A percentile compares a stretch with the other conserved stretches of the same genome.
Evolutionary conservation across 2,329 filamentous ascomycete genomes (phyloP).

Genomic region (Geoglossum cookeanum): DNA sequence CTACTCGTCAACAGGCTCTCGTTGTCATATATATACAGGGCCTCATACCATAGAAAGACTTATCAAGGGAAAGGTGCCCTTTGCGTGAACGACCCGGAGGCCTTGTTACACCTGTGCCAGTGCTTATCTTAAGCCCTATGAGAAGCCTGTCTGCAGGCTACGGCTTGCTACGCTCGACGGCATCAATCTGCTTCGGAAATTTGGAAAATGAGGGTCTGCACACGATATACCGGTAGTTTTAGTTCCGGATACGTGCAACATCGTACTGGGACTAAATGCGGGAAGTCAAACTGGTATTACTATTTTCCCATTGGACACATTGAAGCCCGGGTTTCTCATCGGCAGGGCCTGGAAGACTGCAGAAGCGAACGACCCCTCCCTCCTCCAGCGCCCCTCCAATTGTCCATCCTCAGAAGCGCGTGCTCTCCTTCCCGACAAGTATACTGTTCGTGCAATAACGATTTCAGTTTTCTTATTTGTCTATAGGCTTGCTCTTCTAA

Average conservation of each 20-base stretch:
- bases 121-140: neutral
- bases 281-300: neutral
- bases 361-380: neutral
- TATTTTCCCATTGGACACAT: neutral
- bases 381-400: neutral
- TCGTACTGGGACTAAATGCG: neutral
- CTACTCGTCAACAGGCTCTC: neutral
- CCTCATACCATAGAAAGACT: neutral
- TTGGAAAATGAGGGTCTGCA: no score
- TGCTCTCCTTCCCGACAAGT: neutral
- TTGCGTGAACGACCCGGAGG: neutral
- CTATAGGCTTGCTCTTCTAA: neutral
- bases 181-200: neutral
- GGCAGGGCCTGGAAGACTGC: neutral
- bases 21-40: neutral
- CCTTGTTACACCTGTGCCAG: neutral
- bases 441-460: neutral
- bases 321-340: neutral
- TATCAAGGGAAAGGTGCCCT: neutral
- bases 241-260: neutral
- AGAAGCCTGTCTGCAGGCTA: neutral
- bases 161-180: neutral
- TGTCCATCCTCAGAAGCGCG: neutral
- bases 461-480: neutral
- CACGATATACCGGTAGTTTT: no score